Conservation (phyloP, 1,284 basidiomycete genomes). For the Cutaneotrichosporon arboriforme region DNA sequence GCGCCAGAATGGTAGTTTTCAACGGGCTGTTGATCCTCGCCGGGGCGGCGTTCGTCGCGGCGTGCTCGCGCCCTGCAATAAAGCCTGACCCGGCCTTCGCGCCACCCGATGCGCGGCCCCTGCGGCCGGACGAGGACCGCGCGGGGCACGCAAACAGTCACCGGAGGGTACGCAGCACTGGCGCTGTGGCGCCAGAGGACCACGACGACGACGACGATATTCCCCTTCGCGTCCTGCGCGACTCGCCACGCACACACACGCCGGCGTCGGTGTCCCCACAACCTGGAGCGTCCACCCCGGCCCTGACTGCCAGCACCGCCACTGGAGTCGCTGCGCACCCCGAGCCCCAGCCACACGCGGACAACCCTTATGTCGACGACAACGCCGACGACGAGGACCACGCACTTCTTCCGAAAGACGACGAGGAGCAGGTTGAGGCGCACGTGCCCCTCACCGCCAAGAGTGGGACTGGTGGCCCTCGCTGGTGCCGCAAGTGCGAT, state of each 20-base stretch:
- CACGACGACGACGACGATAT: conserved; percentile 28
- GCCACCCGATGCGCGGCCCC: conserved; percentile 19
- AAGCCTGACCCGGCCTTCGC: conserved; percentile 29
- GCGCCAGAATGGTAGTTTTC: conserved; percentile 23
- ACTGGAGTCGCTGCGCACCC: conserved; percentile 20
- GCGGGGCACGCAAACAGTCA: background rate
- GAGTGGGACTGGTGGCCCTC: conserved; percentile 27
- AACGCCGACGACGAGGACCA: conserved; percentile 6
- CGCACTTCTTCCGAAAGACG: conserved; percentile 8
- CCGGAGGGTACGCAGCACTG: background rate
- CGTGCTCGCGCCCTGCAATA: conserved; percentile 21
- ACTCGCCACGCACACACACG: conserved; percentile 5
- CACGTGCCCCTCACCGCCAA: conserved; percentile 30
- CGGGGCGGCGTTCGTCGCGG: conserved; percentile 22
- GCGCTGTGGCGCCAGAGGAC: background rate
- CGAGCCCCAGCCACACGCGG: background rate
- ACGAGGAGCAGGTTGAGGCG: conserved; percentile 3
- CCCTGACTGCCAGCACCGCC: background rate
- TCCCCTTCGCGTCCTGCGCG: conserved; percentile 27
- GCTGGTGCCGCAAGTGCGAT: conserved; percentile 46
- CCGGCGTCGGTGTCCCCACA: no score
- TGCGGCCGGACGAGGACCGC: conserved; percentile 12
- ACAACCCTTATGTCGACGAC: background rate
- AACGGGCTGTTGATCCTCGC: conserved; percentile 27
- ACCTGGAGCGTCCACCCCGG: background rate